Base-by-base conservation (phyloP, 2,329 filamentous ascomycete genomes). In the Thielaviopsis populi region DNA sequence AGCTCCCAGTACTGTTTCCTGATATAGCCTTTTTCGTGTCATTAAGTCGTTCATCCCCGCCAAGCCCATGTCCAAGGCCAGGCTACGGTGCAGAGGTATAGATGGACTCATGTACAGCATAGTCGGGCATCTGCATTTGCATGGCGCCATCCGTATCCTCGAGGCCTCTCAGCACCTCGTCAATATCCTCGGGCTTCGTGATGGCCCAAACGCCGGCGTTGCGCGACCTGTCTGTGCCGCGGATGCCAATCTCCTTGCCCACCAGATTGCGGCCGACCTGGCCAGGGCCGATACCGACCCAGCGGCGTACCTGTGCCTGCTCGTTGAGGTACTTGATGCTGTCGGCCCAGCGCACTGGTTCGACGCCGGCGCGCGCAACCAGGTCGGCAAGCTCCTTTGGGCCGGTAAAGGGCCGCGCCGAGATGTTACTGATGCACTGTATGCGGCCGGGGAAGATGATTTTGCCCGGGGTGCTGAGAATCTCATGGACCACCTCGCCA, bases 281-380 rank as follows among this genome's bases (percentile, higher is more conserved):
- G 4, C 92, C 92, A 0, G 92, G 92, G 0, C 92, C 92, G 67
- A 97, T 89, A 53, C 92, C 92, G 60, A 97, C 82, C 87, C 92
- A 96, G 64, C 91, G 79, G 69, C 85, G 80, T 19, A 96, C 88
- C 67, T 86, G 86, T 70, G 86, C 82, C 69, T 94, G 84, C 72
- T 94, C 85, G 72, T 96, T 89, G 60, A 96, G 77, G 71, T 95
- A 96, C 68, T 84, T 85, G 70, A 97, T 91, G 70, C 89, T 94
- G 69, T 95, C 89, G 85, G 91, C 96, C 92, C 92, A 97, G 66
- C 83, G 80, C 50, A 97, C 90, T 37, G 91, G 96, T 75, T 96
- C 90, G n/a, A 94, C 84, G 67, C 88, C 91, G 70, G 91, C 87
- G 59, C 89, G 77, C 1, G 91, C 86, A 60, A 96, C 77, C 56